Conservation (phyloP, 768 basidiomycete genomes). For the Scleroderma bovista region DNA sequence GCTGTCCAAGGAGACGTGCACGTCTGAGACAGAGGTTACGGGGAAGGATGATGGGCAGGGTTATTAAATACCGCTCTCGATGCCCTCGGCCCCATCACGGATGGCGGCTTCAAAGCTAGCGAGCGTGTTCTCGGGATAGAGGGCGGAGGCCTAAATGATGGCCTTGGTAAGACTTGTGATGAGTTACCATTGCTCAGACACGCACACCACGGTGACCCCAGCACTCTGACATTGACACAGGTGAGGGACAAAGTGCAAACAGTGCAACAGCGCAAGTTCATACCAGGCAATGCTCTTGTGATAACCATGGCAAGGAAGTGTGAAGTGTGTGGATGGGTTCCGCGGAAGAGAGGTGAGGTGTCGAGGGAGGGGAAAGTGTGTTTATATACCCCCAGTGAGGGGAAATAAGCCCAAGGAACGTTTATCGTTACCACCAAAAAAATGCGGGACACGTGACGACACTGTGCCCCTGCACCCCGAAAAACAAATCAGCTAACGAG, state of each 20-base stretch:
- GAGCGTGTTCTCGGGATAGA: slow-evolving; percentile 91
- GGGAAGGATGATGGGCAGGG: slow-evolving; percentile 30
- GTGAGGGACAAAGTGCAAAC: background rate
- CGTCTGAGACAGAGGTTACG: slow-evolving; percentile 72
- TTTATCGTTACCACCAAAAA: too few relatives aligned
- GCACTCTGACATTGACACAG: slow-evolving; percentile 47
- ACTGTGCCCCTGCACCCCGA: background rate
- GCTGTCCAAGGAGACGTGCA: slow-evolving; percentile 86
- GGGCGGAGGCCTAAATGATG: slow-evolving; percentile 67
- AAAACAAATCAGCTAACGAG: slow-evolving; percentile 1
- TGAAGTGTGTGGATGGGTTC: background rate
- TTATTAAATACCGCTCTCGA: slow-evolving; percentile 87
- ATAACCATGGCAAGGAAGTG: slow-evolving; percentile 16
- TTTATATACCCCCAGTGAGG: too few relatives aligned
- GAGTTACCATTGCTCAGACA: slow-evolving; percentile 34
- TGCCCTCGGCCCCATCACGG: slow-evolving; percentile 90
- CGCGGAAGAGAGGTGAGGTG: background rate
- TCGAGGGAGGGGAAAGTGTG: background rate
- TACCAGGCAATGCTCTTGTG: slow-evolving; percentile 25
- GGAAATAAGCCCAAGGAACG: too few relatives aligned
- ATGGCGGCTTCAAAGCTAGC: slow-evolving; percentile 95
- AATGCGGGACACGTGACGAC: slow-evolving; percentile 3
- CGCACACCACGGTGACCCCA: slow-evolving; percentile 72
- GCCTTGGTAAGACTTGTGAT: background rate
- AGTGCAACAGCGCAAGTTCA: background rate